Conservation (phyloP, 371 early-diverging fungal species). For the Smittium mucronatum region DNA sequence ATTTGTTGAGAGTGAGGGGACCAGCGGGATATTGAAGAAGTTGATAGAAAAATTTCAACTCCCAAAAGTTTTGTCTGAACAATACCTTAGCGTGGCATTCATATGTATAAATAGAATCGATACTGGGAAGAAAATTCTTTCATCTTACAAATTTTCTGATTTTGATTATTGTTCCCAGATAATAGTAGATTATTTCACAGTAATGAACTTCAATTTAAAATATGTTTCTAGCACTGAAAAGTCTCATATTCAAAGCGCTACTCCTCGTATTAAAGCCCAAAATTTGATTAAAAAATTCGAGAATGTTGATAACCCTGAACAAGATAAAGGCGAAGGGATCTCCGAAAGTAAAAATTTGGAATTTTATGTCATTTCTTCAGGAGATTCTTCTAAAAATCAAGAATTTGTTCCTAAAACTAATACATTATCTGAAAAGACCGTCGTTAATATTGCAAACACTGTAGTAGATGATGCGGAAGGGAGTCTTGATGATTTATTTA, state of each 20-base stretch:
- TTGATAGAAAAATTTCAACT: not conserved
- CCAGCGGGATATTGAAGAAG: slow-evolving; percentile 10
- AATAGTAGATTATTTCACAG: not conserved
- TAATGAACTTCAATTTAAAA: not conserved
- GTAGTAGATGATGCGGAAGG: not conserved
- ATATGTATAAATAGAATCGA: slow-evolving; percentile 34
- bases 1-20: slow-evolving; percentile 29
- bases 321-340: not conserved
- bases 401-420: not conserved
- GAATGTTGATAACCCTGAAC: not conserved
- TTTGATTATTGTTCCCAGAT: slow-evolving; percentile 4
- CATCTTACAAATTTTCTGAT: not conserved
- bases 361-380: too few species aligned
- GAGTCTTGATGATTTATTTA: slow-evolving; percentile 6
- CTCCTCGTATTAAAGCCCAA: too few species aligned
- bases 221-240: not conserved
- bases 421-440: not conserved
- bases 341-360: not conserved
- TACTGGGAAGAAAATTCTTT: not conserved
- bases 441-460: not conserved
- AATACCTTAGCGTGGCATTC: slow-evolving; percentile 39
- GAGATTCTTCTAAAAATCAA: not conserved
- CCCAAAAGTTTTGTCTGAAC: slow-evolving; percentile 32
- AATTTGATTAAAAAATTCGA: too few species aligned
- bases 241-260: not conserved